Evolutionary conservation across 2,329 filamentous ascomycete species (phyloP), one percentile per base, ranked within the genome.

Genomic region (Phaeosphaeriaceae sp.): DNA sequence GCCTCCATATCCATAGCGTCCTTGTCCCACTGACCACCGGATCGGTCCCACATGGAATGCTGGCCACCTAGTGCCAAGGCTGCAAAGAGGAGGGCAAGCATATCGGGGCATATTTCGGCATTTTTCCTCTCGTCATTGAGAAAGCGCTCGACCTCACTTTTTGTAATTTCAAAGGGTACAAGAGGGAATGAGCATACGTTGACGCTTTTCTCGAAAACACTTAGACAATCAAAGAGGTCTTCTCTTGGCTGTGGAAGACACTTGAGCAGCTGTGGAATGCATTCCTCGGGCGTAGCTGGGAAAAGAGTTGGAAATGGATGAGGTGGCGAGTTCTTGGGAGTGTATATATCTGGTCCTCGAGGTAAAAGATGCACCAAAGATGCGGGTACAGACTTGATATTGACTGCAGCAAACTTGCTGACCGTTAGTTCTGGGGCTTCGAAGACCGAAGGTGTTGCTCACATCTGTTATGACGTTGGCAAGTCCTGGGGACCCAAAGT

Each of bases 401-500:
- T 74, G 8, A 77, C 61, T 41, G 68, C 72, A 16, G 77, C 75
- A 50, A 79, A 80, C 78, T 77, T 49, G 7, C 15, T 12, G 18
- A 9, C 23, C 15, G 33, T 69, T 39, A 72, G 65, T 43, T n/a
- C 28, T n/a, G 12, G 15, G 9, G 15, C 13, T 9, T 41, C 13
- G 4, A 20, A 23, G n/a, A 34, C 37, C 29, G 37, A 62, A 28
- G 6, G 23, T 34, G 12, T 15, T 37, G 26, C 50, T 41, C 68
- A 79, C 78, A 60, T 81, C 78, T 48, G 69, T 67, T 30, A 79
- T 70, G 21, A 80, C 73, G 51, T 71, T 80, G 11, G 76, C 76
- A 34, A 80, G 68, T 5, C 75, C 75, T n/a, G 79, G 77, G 35
- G 74, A 77, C 6, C 77, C 78, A 61, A 80, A 81, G 60, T 80